Base-by-base conservation (phyloP, 2,329 filamentous ascomycete species). In the Fonsecaea multimorphosa region DNA sequence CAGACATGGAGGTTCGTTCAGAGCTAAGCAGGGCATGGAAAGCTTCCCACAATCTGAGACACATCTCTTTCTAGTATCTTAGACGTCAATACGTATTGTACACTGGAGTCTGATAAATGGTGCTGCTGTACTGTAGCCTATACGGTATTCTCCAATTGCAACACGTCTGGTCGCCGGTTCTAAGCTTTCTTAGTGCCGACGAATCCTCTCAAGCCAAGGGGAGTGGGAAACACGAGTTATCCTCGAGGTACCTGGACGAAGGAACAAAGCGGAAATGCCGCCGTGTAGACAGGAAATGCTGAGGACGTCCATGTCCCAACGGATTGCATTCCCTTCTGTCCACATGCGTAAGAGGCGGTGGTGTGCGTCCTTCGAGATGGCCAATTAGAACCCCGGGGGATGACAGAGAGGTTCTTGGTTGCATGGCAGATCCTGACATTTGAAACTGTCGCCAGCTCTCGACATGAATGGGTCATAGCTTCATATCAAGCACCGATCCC, bases 401-500 rank as follows among this genome's bases (percentile, higher is more conserved):
- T 58, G 38, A 27, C 56, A 58, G 34, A 49, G 24, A 40, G 29
- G 3, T 31, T 55, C 31, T 58, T 19, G 27, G 22, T 58, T 31
- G 38, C 38, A 31, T 16, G 38, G 16, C 36, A 49, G 44, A 14
- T 58, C 31, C 38, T 24, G 38, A 49, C 36, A 38, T 6, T 19
- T 31, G 24, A 19, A 57, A 51, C 11, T 52, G 57, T 65, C 57
- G 63, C 36, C 38, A 24, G 56, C 56, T 55, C 59, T 54, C 19
- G 56, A 55, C 55, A 46, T 44, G 14, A 58, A n/a, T 36, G 53
- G 8, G 22, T 61, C 63, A 55, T 63, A 61, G 54, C 51, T 44
- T 64, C 64, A 61, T 67, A 44, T 53, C 58, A 58, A 53, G 29
- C 44, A 56, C 58, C 55, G 34, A 19, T 27, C 16, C 57, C 31